These are phyloP conservation scores for Filosporella fistucella DNA, from an alignment of 495 filamentous ascomycete genomes.

Conservation along the genomic window DNA sequence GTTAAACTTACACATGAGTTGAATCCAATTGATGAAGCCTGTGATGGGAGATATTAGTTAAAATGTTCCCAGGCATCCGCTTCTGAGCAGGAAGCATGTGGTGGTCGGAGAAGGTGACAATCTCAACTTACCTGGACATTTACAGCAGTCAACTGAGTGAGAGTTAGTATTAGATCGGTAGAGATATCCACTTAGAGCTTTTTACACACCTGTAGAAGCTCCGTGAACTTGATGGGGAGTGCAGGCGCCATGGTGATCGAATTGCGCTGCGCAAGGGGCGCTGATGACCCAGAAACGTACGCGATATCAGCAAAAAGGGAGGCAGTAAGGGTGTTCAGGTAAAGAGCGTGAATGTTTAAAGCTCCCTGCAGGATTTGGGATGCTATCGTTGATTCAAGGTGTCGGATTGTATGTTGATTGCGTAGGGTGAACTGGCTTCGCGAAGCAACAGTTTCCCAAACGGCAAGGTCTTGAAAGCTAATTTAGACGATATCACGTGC, in stretches of 20 bases:
- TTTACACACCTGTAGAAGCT: conserved; percentile 75
- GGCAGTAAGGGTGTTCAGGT: not conserved
- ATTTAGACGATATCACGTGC: conserved; percentile 7
- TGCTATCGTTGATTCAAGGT: conserved; percentile 5
- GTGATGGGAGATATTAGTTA: conserved; percentile 35
- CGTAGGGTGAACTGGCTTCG: conserved; percentile 14
- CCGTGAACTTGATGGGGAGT: conserved; percentile 91
- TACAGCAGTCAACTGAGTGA: conserved; percentile 55
- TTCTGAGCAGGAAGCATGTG: too few relatives aligned
- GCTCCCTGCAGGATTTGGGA: conserved; percentile 14
- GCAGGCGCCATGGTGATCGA: conserved; percentile 61
- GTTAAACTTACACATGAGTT: conserved; percentile 80
- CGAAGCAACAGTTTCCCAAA: conserved; percentile 1
- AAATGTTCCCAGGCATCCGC: conserved; percentile 13
- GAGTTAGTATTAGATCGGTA: conserved; percentile 13
- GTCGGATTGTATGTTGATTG: conserved; percentile 15
- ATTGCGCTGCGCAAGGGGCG: conserved; percentile 20
- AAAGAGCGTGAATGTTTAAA: conserved; percentile 16
- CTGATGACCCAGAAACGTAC: conserved; percentile 11
- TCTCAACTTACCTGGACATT: conserved; percentile 66
- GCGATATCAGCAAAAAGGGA: conserved; percentile 17
- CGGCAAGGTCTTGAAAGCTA: not conserved
- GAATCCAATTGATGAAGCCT: conserved; percentile 87
- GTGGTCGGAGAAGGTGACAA: not conserved
- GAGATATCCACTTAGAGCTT: not conserved